Conservation (phyloP, 1,139 yeast species). For the Protomyces macrosporus region DNA sequence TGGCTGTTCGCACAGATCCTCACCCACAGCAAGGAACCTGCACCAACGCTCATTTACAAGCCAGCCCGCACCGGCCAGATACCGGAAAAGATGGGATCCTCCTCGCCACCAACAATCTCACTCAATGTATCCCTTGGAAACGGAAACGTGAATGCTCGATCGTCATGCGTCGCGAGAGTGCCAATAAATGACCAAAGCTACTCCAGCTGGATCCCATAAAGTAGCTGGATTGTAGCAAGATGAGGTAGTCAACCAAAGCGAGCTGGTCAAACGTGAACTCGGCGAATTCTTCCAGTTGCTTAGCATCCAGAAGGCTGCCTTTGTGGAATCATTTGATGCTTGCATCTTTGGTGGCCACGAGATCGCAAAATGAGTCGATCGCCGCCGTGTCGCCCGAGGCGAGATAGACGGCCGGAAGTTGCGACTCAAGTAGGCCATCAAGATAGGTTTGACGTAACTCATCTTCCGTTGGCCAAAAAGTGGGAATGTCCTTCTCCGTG, state of each 20-base stretch:
- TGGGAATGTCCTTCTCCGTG: not conserved
- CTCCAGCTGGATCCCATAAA: not conserved
- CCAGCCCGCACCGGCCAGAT: not conserved
- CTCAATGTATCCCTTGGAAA: not conserved
- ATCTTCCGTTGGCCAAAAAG: not conserved
- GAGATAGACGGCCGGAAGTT: conserved; percentile 1
- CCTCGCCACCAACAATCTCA: not conserved
- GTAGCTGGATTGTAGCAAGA: not conserved
- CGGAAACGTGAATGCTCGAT: not conserved
- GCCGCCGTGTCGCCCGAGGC: conserved; percentile 8
- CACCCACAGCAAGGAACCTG: not conserved
- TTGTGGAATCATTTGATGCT: conserved; percentile 1
- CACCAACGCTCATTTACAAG: not conserved
- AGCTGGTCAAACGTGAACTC: conserved; percentile 8
- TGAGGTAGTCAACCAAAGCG: conserved; percentile 10
- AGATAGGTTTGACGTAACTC: not conserved
- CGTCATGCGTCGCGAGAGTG: not conserved
- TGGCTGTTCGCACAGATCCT: too few species aligned
- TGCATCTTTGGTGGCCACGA: not conserved
- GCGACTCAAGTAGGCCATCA: not conserved
- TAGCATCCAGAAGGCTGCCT: conserved; percentile 2
- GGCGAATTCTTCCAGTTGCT: not conserved
- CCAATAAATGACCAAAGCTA: not conserved
- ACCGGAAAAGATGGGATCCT: not conserved
- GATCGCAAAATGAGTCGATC: not conserved